Evolutionary conservation across 352 stramenopile genomes (phyloP).

Genomic region (Phytophthora melonis): DNA sequence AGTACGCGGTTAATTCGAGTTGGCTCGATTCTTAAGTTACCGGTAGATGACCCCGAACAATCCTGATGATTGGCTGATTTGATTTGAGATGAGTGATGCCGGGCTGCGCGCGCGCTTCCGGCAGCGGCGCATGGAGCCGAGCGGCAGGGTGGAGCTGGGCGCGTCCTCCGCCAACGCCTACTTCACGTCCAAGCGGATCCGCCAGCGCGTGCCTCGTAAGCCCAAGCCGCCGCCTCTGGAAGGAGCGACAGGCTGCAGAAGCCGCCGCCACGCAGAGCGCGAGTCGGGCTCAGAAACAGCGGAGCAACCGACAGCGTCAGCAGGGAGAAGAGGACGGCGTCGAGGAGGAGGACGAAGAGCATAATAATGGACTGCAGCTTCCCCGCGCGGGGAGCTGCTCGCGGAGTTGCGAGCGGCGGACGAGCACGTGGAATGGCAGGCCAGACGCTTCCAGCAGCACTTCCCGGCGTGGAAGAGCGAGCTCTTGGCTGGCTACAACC

Average conservation of each 20-base stretch:
- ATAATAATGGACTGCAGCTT: conserved; percentile 32
- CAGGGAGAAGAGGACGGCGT: conserved; percentile 5
- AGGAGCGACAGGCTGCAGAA: conserved; percentile 22
- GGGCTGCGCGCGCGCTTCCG: conserved; percentile 37
- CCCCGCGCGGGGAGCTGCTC: conserved; percentile 26
- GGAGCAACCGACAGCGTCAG: not conserved
- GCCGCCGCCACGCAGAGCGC: not conserved
- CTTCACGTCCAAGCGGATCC: conserved; percentile 48
- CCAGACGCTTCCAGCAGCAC: conserved; percentile 22
- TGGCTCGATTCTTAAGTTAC: too few species aligned
- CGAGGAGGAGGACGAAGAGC: conserved; percentile 16
- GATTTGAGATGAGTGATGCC: too few species aligned
- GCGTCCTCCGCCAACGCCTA: conserved; percentile 48
- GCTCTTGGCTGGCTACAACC: conserved; percentile 55
- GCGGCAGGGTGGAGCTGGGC: conserved; percentile 34
- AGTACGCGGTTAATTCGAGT: too few species aligned
- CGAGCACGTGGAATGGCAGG: conserved; percentile 20
- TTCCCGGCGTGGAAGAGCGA: conserved; percentile 58
- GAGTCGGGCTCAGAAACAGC: conserved; percentile 2
- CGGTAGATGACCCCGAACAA: too few species aligned
- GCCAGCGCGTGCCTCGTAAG: conserved; percentile 28
- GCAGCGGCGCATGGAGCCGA: conserved; percentile 18
- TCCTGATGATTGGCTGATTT: too few species aligned
- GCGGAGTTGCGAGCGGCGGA: conserved; percentile 35
- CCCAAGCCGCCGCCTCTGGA: conserved; percentile 29